A percentile compares a stretch with the other conserved stretches of the same genome.
Evolutionary conservation across 176 grass and related monocot species (phyloP).

Genomic region (Chloris gayana): DNA sequence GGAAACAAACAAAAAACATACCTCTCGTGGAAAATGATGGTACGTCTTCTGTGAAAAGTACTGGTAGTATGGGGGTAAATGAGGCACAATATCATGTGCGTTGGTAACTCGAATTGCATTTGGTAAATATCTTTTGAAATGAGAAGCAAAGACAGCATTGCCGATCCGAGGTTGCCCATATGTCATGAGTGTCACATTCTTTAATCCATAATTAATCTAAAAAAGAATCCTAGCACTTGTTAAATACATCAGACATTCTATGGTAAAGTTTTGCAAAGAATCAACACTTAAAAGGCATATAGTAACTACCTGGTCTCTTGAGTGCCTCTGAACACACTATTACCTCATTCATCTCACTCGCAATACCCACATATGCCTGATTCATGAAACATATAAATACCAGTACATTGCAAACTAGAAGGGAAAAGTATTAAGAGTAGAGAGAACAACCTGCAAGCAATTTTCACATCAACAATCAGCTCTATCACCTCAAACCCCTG

Average conservation of each 20-base stretch:
- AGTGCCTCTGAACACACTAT: slow-evolving; percentile 91
- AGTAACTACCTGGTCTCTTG: slow-evolving; percentile 76
- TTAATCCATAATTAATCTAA: slow-evolving; percentile 57
- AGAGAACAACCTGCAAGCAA: slow-evolving; percentile 64
- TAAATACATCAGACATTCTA: neutral
- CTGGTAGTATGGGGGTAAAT: slow-evolving; percentile 76
- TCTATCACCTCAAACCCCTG: slow-evolving; percentile 86
- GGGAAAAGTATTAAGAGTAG: neutral
- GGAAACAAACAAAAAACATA: slow-evolving; percentile 33
- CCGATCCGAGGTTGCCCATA: slow-evolving; percentile 81
- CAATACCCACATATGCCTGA: slow-evolving; percentile 88
- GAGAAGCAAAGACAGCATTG: slow-evolving; percentile 60
- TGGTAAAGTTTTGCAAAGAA: neutral
- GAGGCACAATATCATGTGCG: slow-evolving; percentile 69
- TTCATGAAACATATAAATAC: slow-evolving; percentile 26
- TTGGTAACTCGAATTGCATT: slow-evolving; percentile 61
- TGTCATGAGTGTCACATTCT: slow-evolving; percentile 61
- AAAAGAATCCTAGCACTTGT: slow-evolving; percentile 12
- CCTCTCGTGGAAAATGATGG: slow-evolving; percentile 73
- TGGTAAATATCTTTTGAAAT: slow-evolving; percentile 55
- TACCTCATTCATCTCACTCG: slow-evolving; percentile 63
- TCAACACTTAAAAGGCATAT: slow-evolving; percentile 6
- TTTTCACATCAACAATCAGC: slow-evolving; percentile 83
- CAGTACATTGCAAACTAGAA: neutral
- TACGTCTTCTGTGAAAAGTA: slow-evolving; percentile 73